These are phyloP conservation scores for Recurvomyces mirabilis DNA, from an alignment of 495 filamentous ascomycete genomes.

Conservation along the genomic window DNA sequence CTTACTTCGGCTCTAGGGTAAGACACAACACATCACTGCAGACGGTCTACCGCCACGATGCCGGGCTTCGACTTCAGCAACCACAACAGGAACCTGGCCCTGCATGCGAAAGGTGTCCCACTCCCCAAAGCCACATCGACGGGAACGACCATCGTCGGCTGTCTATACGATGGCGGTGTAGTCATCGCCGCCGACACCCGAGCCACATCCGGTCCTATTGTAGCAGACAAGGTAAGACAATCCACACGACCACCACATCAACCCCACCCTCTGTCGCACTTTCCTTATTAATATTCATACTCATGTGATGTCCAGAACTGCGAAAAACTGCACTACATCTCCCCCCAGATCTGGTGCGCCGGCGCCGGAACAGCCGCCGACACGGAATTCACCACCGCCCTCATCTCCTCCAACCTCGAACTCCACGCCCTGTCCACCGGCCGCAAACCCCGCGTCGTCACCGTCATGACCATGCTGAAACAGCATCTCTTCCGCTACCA, in stretches of 20 bases:
- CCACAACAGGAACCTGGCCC: conserved; percentile 92
- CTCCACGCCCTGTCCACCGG: conserved; percentile 90
- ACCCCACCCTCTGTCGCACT: too few relatives aligned
- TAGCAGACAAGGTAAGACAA: conserved; percentile 80
- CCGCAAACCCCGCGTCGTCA: conserved; percentile 92
- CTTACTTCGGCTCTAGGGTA: too few relatives aligned
- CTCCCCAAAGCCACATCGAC: conserved; percentile 97
- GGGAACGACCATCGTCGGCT: conserved; percentile 98
- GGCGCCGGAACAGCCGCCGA: conserved; percentile 97
- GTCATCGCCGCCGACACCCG: conserved; percentile 97
- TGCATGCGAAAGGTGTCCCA: conserved; percentile 86
- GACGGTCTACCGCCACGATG: conserved; percentile 70
- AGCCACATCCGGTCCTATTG: conserved; percentile 94
- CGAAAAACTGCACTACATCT: conserved; percentile 98
- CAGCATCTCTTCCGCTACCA: conserved; percentile 98
- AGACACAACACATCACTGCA: too few relatives aligned
- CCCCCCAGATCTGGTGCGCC: conserved; percentile 98
- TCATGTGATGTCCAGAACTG: conserved; percentile 58
- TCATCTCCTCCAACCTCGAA: conserved; percentile 97
- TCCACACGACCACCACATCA: background rate
- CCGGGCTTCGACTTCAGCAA: conserved; percentile 99
- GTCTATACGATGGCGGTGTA: conserved; percentile 91
- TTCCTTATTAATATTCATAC: background rate
- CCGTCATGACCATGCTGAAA: conserved; percentile 99
- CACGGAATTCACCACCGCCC: conserved; percentile 96